phyloP scores from a whole-genome alignment of 352 stramenopile species.

The Phytopythium kandeliae region DNA sequence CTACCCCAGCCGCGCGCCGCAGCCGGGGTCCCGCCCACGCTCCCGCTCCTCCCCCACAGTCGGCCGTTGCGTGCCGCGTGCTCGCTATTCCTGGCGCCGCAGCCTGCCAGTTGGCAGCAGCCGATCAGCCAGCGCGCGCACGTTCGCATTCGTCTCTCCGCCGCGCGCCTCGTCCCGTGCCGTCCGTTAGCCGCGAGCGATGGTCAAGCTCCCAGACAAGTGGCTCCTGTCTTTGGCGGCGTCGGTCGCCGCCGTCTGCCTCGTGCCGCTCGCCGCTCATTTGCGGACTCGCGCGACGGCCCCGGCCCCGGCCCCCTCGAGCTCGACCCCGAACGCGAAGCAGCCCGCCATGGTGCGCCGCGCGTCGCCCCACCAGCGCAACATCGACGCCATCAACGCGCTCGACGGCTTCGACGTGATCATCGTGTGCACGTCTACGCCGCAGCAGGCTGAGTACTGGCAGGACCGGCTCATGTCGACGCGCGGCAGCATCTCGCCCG shows the following conservation, averaged over 20 bases:
- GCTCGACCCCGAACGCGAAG: neutral
- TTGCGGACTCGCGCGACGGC: constrained; percentile 16
- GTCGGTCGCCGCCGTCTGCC: constrained; percentile 16
- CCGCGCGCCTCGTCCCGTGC: neutral
- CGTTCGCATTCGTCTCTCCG: no score
- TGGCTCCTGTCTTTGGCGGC: constrained; percentile 21
- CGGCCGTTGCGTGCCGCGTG: no score
- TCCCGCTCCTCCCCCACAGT: no score
- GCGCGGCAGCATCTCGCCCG: constrained; percentile 71
- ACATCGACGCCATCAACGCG: constrained; percentile 83
- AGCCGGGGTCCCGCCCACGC: neutral
- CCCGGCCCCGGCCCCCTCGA: constrained; percentile 12
- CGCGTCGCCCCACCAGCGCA: constrained; percentile 48
- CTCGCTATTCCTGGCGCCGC: no score
- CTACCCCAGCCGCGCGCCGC: neutral
- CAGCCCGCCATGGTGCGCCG: constrained; percentile 23
- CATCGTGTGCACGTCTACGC: constrained; percentile 97
- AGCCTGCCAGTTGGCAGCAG: no score
- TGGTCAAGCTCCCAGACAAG: constrained; percentile 31
- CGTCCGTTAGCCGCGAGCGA: constrained; percentile 1
- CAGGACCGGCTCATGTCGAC: constrained; percentile 91
- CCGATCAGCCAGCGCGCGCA: no score
- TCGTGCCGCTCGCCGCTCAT: constrained; percentile 21
- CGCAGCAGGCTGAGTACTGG: constrained; percentile 96
- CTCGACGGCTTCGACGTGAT: constrained; percentile 94